A percentile compares a stretch with the other conserved stretches of the same genome.
These are phyloP conservation scores for Tagetes erecta DNA, from an alignment of 129 eudicot genomes.

Conservation along the genomic window DNA sequence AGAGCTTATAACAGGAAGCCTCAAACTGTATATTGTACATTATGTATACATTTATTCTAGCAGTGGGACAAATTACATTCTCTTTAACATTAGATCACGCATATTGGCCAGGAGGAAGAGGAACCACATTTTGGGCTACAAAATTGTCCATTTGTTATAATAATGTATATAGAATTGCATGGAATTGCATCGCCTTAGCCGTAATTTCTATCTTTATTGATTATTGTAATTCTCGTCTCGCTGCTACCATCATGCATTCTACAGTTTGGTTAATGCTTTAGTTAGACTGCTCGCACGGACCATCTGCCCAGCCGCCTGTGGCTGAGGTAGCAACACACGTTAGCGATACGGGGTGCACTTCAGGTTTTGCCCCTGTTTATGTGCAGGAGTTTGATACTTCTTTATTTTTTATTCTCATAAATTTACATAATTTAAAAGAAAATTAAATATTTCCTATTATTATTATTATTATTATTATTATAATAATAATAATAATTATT, in stretches of 20 bases:
- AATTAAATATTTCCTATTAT: too few species aligned
- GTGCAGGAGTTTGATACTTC: too few species aligned
- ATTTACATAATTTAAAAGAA: too few species aligned
- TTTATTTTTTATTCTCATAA: too few species aligned
- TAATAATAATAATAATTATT: too few species aligned
- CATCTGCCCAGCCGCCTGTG: background rate
- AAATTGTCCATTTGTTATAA: slow-evolving; percentile 14
- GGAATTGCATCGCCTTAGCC: background rate
- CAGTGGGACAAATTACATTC: background rate
- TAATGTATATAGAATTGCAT: slow-evolving; percentile 30
- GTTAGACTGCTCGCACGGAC: background rate
- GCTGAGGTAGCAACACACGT: too few species aligned
- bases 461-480: too few species aligned
- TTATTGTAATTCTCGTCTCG: background rate
- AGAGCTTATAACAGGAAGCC: slow-evolving; percentile 23
- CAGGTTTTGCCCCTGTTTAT: too few species aligned
- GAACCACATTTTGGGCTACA: slow-evolving; percentile 27
- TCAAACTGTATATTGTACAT: slow-evolving; percentile 35
- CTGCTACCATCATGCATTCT: background rate
- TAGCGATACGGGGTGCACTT: too few species aligned
- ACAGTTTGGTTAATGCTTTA: background rate
- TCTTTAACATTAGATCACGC: slow-evolving; percentile 17
- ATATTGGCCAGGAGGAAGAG: slow-evolving; percentile 19
- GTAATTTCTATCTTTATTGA: background rate
- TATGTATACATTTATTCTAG: slow-evolving; percentile 23